Evolutionary conservation across 352 stramenopile species (phyloP).

Genomic region (Phytopythium chamaehyphon): DNA sequence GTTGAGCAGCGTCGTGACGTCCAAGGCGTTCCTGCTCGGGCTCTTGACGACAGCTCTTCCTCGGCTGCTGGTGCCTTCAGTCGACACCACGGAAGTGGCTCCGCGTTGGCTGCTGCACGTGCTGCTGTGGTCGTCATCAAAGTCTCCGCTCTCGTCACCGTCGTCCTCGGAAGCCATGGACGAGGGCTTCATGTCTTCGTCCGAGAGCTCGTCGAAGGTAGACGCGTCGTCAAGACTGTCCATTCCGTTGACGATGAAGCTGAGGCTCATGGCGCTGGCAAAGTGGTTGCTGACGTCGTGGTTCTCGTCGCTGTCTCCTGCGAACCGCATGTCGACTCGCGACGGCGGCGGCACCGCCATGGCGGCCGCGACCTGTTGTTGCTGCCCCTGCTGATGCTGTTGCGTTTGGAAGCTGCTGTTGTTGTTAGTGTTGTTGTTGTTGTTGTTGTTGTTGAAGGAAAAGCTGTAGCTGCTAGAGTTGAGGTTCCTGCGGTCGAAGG

Average conservation of each 20-base stretch:
- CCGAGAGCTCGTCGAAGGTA: slow-evolving; percentile 18
- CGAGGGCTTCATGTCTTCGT: slow-evolving; percentile 36
- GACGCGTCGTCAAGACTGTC: slow-evolving; percentile 23
- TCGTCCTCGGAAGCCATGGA: slow-evolving; percentile 11
- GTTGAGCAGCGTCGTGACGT: slow-evolving; percentile 70
- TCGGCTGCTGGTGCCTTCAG: slow-evolving; percentile 19
- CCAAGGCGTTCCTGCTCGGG: slow-evolving; percentile 32
- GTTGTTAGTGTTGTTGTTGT: slow-evolving; percentile 17
- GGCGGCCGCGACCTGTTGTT: slow-evolving; percentile 14
- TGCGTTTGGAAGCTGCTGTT: slow-evolving; percentile 16
- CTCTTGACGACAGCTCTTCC: slow-evolving; percentile 4
- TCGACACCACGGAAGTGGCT: slow-evolving; percentile 7
- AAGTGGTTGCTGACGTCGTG: slow-evolving; percentile 24
- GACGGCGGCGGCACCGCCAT: slow-evolving; percentile 1
- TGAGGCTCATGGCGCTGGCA: slow-evolving; percentile 73
- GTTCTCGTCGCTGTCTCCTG: slow-evolving; percentile 17
- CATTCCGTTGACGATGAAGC: slow-evolving; percentile 75
- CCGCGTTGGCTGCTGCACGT: slow-evolving; percentile 4
- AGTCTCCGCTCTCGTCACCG: slow-evolving; percentile 26
- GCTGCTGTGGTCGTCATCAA: slow-evolving; percentile 6
- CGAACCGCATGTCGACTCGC: slow-evolving; percentile 20
- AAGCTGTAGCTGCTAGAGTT: slow-evolving; percentile 15
- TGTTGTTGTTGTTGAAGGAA: slow-evolving; percentile 23
- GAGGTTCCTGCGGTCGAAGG: background rate
- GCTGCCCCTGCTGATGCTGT: slow-evolving; percentile 12